These are phyloP conservation scores for Prillingera fragicola DNA, from an alignment of 1,284 basidiomycete species.

Conservation along the genomic window DNA sequence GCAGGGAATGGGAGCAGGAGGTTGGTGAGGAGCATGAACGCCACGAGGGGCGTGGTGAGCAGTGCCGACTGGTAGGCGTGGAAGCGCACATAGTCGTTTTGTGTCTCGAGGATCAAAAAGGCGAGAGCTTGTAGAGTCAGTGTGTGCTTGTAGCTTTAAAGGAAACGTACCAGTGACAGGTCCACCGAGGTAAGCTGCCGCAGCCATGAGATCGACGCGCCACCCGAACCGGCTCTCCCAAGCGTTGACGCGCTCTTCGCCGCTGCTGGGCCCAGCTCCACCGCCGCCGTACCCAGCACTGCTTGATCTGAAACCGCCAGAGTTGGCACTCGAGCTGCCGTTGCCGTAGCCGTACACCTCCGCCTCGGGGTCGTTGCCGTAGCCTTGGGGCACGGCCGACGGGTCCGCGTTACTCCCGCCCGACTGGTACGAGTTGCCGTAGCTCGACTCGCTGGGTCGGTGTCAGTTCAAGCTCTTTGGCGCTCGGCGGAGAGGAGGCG, in stretches of 20 bases:
- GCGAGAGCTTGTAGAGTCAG: constrained; percentile 53
- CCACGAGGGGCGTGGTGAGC: constrained; percentile 61
- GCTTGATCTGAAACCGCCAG: neutral
- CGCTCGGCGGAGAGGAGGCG: no score
- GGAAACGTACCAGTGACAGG: constrained; percentile 64
- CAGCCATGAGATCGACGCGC: constrained; percentile 66
- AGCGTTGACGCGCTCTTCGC: constrained; percentile 55
- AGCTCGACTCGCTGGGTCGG: constrained; percentile 41
- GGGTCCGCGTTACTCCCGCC: constrained; percentile 51
- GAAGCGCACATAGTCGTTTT: constrained; percentile 73
- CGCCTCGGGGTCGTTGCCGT: constrained; percentile 42
- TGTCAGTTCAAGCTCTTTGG: no score
- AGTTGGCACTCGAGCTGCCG: constrained; percentile 43
- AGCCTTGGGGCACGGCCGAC: constrained; percentile 32
- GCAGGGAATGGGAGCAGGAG: constrained; percentile 52
- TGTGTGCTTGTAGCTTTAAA: neutral
- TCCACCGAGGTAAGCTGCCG: constrained; percentile 63
- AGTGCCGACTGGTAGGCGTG: constrained; percentile 77
- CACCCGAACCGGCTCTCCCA: constrained; percentile 68
- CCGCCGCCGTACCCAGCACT: constrained; percentile 11
- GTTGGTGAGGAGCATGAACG: constrained; percentile 58
- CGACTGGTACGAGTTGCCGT: constrained; percentile 57
- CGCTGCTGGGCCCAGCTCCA: constrained; percentile 39
- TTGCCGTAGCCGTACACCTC: constrained; percentile 25
- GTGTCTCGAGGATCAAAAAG: constrained; percentile 68